Evolutionary conservation across 257 asterid genomes (phyloP).

Genomic region (Solanum ahanhuiri): DNA sequence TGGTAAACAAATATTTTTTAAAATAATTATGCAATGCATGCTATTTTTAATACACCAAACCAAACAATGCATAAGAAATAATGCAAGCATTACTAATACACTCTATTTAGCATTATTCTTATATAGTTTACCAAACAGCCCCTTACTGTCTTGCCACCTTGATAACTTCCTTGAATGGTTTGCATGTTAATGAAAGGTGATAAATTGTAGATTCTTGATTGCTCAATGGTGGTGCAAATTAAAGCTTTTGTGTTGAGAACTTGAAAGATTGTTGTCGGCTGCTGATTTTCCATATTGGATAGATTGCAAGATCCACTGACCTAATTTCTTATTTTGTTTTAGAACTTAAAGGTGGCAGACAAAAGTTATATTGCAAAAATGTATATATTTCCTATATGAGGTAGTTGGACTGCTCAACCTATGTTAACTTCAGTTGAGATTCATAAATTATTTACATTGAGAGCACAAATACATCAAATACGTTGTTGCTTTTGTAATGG

Average conservation of each 20-base stretch:
- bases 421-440: background rate
- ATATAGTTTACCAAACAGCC: background rate
- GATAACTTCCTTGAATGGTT: background rate
- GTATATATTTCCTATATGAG: background rate
- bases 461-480: background rate
- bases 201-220: background rate
- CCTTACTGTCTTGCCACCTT: background rate
- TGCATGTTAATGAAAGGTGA: background rate
- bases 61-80: too few relatives aligned
- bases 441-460: background rate
- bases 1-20: background rate
- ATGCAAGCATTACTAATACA: too few relatives aligned
- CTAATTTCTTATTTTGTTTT: background rate
- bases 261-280: background rate
- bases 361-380: background rate
- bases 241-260: background rate
- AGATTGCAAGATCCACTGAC: background rate
- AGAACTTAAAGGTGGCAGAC: background rate
- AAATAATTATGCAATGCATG: background rate
- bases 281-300: background rate
- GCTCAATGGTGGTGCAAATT: background rate
- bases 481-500: background rate
- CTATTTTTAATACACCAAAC: background rate
- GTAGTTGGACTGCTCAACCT: background rate
- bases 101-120: too few relatives aligned